phyloP scores from a whole-genome alignment of 2,329 filamentous ascomycete genomes.

The Pyrenochaeta sp. region DNA sequence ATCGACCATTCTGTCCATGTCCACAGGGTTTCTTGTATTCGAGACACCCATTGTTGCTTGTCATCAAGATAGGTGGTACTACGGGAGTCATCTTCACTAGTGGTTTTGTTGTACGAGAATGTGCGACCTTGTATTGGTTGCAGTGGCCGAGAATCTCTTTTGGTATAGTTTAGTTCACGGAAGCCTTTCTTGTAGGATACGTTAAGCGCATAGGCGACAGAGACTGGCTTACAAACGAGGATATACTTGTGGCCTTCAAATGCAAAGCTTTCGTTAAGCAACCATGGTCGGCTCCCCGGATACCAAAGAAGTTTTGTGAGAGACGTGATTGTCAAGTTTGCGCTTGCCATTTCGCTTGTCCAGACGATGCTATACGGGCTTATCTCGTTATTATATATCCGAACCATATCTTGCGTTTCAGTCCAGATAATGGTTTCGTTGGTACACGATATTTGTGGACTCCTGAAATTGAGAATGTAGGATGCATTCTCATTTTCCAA shows the following conservation, averaged over 20 bases:
- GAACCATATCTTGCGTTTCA: no score
- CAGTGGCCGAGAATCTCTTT: not conserved
- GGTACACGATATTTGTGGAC: not conserved
- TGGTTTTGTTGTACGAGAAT: no score
- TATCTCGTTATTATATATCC: no score
- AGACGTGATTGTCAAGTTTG: no score
- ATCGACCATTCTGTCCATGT: not conserved
- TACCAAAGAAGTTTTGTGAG: no score
- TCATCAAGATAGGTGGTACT: not conserved
- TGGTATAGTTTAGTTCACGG: not conserved
- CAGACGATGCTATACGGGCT: no score
- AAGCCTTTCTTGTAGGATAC: not conserved
- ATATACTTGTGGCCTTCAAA: no score
- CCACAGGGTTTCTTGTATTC: not conserved
- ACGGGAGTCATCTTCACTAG: not conserved
- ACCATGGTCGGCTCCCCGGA: no score
- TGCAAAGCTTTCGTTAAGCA: not conserved
- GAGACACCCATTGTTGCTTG: not conserved
- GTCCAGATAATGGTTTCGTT: not conserved
- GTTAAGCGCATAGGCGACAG: not conserved
- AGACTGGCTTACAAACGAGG: not conserved
- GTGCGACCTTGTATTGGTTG: no score
- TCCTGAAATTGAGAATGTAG: not conserved
- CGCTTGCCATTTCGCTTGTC: no score
- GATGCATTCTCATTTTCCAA: not conserved